Evolutionary conservation across 2,329 filamentous ascomycete genomes (phyloP), one percentile per base, ranked within the genome.

Genomic region (Conoideocrella luteorostrata): DNA sequence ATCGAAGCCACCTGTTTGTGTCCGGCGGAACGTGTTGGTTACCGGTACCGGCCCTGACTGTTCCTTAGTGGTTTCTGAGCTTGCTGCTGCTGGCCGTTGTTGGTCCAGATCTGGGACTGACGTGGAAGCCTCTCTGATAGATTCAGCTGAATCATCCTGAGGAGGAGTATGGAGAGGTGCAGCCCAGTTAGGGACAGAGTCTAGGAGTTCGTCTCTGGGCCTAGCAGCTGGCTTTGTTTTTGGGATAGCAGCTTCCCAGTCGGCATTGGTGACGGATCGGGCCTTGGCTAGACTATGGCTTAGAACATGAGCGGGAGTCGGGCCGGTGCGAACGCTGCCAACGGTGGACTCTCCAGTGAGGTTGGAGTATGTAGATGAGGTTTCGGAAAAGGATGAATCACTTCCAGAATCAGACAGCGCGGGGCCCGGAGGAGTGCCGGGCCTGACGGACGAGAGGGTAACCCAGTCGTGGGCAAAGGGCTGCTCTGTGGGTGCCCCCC

Each of bases 321-420:
- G 13, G 34, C 29, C 23, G 7, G 44, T 28, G 11, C 35, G 39
- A 12, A 45, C 17, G 40, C 45, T 48, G 11, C 20, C 47, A 5
- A 43, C 34, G 7, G 45, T 46, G 15, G 49, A 46, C 24, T 44
- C 38, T 7, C 43, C 46, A 5, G 50, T 52, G 30, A 23, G n/a
- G 43, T 18, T 45, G 13, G 47, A 45, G 20, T 24, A 41, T n/a
- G 28, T n/a, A 6, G 43, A 47, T 11, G 39, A 49, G 15, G 44
- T 34, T n/a, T 51, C 51, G 11, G 49, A 46, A 7, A 47, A 30
- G n/a, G 46, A 37, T 5, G 52, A 48, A 28, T 44, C 46, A 33
- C 48, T 45, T 12, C 40, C 45, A 4, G 50, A 50, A 9, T 47
- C 44, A 4, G 41, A 48, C 2, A 46, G 46, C n/a, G 18, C 21